Conservation (phyloP, 495 filamentous ascomycete genomes). For the Penicillium argentinense region DNA sequence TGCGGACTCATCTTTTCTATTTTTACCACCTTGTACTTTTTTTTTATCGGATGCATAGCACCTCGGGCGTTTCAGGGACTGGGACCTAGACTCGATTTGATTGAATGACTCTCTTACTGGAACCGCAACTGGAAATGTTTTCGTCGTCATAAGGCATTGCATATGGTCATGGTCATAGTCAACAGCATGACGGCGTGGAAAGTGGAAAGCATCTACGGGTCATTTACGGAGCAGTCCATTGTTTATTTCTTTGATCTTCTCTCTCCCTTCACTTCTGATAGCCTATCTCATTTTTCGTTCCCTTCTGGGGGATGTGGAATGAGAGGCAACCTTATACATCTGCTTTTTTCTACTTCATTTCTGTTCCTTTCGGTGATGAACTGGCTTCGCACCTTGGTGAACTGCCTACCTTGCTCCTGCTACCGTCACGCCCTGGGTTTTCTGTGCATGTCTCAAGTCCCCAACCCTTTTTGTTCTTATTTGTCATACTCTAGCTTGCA, state of each 20-base stretch:
- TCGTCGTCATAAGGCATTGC: conserved; percentile 30
- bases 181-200: conserved; percentile 25
- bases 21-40: conserved; percentile 17
- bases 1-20: conserved; percentile 14
- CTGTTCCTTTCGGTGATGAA: conserved; percentile 5
- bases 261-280: conserved; percentile 3
- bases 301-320: conserved; percentile 2
- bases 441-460: conserved; percentile 27
- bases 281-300: conserved; percentile 3
- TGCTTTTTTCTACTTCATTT: conserved; percentile 3
- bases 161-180: conserved; percentile 28
- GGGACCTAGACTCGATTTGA: conserved; percentile 36
- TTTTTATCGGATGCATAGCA: conserved; percentile 35
- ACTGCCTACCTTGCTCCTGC: conserved; percentile 12
- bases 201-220: conserved; percentile 29
- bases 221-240: conserved; percentile 28
- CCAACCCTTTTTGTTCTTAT: conserved; percentile 12
- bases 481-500: conserved; percentile 19
- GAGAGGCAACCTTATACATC: conserved; percentile 14
- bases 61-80: conserved; percentile 35
- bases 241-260: conserved; percentile 10
- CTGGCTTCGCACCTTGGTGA: conserved; percentile 6
- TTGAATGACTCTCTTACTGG: conserved; percentile 30
- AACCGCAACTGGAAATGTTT: conserved; percentile 33
- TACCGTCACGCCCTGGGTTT: conserved; percentile 21